Evolutionary conservation across 2,329 filamentous ascomycete species (phyloP).

Genomic region (Sordariomycetes sp.): DNA sequence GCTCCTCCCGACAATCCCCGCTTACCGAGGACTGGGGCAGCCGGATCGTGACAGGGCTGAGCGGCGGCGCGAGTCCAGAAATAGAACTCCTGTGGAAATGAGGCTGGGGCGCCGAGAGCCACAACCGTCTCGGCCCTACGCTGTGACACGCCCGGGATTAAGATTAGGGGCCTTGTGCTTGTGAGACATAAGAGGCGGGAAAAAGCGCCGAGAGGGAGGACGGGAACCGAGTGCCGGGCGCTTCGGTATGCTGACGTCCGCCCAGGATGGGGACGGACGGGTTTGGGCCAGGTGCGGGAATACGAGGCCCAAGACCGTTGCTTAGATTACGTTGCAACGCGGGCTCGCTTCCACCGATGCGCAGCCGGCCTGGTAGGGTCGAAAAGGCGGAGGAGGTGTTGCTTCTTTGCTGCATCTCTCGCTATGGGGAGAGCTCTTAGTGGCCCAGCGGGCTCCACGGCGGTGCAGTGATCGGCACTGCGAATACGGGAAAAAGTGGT

Average conservation of each 20-base stretch:
- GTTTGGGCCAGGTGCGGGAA: not conserved
- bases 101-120: too few species aligned
- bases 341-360: not conserved
- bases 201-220: not conserved
- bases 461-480: not conserved
- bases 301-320: not conserved
- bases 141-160: too few species aligned
- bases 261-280: not conserved
- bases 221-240: not conserved
- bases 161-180: too few species aligned
- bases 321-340: not conserved
- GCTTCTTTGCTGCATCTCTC: not conserved
- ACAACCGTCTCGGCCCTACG: too few species aligned
- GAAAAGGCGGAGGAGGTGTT: not conserved
- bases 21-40: too few species aligned
- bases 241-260: not conserved
- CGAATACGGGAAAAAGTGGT: not conserved
- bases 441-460: not conserved
- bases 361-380: not conserved
- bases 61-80: too few species aligned
- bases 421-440: not conserved
- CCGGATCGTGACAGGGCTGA: too few species aligned
- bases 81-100: too few species aligned
- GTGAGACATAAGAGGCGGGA: not conserved
- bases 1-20: too few species aligned